phyloP scores from a whole-genome alignment of 2,329 filamentous ascomycete species.

The Fusarium tjaetaba region DNA sequence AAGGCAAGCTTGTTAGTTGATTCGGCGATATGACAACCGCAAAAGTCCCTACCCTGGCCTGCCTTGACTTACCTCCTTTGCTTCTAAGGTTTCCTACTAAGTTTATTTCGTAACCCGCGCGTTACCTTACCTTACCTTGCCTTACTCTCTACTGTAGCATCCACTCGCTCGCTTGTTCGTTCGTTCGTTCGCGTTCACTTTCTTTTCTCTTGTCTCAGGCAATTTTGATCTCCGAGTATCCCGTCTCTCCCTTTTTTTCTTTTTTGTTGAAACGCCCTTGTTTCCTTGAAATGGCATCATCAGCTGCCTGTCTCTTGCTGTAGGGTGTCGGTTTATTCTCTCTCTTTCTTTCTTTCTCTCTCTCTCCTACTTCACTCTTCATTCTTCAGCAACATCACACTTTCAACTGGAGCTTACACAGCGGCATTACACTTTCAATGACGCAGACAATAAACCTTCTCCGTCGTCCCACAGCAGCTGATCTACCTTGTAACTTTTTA shows the following conservation, averaged over 20 bases:
- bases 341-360: not conserved
- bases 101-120: slow-evolving; percentile 12
- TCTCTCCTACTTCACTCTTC: slow-evolving; percentile 6
- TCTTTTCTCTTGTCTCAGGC: slow-evolving; percentile 27
- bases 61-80: slow-evolving; percentile 2
- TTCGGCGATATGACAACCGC: slow-evolving; percentile 24
- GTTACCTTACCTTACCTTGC: slow-evolving; percentile 12
- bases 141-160: not conserved
- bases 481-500: not conserved
- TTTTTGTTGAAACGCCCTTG: slow-evolving; percentile 9
- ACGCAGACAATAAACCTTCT: slow-evolving; percentile 14
- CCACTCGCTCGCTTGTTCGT: not conserved
- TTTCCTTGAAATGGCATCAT: slow-evolving; percentile 20
- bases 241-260: not conserved
- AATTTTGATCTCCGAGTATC: not conserved
- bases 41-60: slow-evolving; percentile 24
- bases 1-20: slow-evolving; percentile 32
- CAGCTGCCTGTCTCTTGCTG: not conserved
- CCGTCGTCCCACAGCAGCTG: slow-evolving; percentile 1
- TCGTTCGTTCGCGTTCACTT: slow-evolving; percentile 10
- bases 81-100: slow-evolving; percentile 17
- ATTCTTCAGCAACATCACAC: not conserved
- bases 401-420: slow-evolving; percentile 5
- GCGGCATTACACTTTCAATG: slow-evolving; percentile 27
- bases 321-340: slow-evolving; percentile 17